Evolutionary conservation across 495 filamentous ascomycete species (phyloP), one percentile per base, ranked within the genome.

Genomic region (Glonium stellatum): DNA sequence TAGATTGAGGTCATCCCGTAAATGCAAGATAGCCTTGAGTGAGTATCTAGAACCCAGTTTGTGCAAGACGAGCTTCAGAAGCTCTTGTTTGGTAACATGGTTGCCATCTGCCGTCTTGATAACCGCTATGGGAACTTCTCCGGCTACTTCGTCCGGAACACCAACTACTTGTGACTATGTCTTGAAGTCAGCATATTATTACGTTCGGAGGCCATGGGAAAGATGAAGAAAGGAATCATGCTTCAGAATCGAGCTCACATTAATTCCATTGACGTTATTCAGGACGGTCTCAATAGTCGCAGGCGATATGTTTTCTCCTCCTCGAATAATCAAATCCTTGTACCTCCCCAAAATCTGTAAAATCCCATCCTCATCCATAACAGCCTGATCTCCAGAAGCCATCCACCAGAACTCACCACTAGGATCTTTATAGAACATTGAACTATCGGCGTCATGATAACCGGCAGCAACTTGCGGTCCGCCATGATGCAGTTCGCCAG

Each of bases 251-350:
- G n/a, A n/a, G n/a, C 36, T 39, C 36, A 39, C 36, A 39, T 39
- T 39, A 15, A 39, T 15, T 8, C 36, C 36, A 8, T 39, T 15
- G 15, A 8, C 15, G 8, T 39, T 39, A 15, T 39, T 39, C 15
- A 39, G 15, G 8, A 39, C 36, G 8, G 15, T 39, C 59, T 81
- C 78, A 21, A 81, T 75, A 11, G 64, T 69, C 4, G 67, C 58
- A 0, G 76, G 75, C 0, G 69, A 55, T 21, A 81, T 71, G 50
- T 80, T 81, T 56, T 79, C 73, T 8, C 77, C 77, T n/a, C 70
- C 78, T 2, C 78, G 71, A 35, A 79, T 76, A 57, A 81, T 78
- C 36, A 75, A 63, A 54, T 80, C 78, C 57, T 80, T 81, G 65
- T 77, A 76, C 35, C 78, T 63, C 4, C 79, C 77, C 46, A 74